These are phyloP conservation scores for Mycena amicta DNA, from an alignment of 768 basidiomycete genomes.

Conservation along the genomic window DNA sequence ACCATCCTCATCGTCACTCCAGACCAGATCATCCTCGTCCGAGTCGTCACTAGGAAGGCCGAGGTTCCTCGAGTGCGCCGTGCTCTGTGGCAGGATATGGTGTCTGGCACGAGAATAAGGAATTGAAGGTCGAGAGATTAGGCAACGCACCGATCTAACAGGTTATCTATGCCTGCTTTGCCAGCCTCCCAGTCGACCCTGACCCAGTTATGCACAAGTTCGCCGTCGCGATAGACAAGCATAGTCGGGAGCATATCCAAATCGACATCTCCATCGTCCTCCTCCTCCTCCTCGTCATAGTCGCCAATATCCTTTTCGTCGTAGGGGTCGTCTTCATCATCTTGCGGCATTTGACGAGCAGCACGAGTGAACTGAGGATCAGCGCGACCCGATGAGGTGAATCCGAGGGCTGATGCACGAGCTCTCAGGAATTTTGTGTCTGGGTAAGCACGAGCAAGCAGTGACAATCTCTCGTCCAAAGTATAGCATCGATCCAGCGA, in stretches of 20 bases:
- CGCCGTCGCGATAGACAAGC: conserved; percentile 76
- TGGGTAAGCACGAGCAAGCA: conserved; percentile 68
- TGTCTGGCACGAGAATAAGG: conserved; percentile 33
- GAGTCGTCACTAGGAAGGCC: conserved; percentile 54
- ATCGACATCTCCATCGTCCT: conserved; percentile 66
- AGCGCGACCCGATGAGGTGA: conserved; percentile 27
- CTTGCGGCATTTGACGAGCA: conserved; percentile 22
- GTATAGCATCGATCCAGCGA: conserved; percentile 74
- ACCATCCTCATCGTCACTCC: conserved; percentile 53
- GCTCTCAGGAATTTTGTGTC: conserved; percentile 82
- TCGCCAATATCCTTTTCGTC: conserved; percentile 37
- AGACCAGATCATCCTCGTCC: conserved; percentile 55
- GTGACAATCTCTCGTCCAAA: conserved; percentile 68
- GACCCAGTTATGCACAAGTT: conserved; percentile 88
- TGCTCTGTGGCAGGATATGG: conserved; percentile 39
- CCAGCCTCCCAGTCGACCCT: conserved; percentile 87
- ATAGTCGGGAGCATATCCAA: conserved; percentile 80
- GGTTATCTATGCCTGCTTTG: conserved; percentile 64
- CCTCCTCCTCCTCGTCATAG: conserved; percentile 45
- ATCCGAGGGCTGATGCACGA: conserved; percentile 73
- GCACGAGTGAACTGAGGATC: conserved; percentile 18
- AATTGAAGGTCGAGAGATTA: conserved; percentile 25
- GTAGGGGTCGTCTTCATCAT: conserved; percentile 55
- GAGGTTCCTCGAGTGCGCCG: conserved; percentile 42
- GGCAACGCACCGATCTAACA: conserved; percentile 61